phyloP scores from a whole-genome alignment of 1,284 basidiomycete species.

The Volvariella volvacea region DNA sequence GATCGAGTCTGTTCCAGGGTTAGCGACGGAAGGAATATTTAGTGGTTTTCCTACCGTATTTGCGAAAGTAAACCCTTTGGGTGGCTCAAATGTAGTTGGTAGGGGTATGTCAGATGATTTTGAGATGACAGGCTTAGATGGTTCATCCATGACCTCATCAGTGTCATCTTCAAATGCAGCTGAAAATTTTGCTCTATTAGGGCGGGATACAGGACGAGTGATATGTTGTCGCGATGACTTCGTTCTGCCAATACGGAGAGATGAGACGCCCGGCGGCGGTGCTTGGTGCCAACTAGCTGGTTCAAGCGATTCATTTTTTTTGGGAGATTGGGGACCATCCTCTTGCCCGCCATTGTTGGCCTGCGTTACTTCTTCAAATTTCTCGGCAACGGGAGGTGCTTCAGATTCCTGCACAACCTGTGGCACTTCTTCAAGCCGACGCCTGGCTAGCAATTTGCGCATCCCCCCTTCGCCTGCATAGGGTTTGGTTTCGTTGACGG shows the following conservation, averaged over 20 bases:
- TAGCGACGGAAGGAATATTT: slow-evolving; percentile 1
- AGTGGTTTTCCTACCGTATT: slow-evolving; percentile 39
- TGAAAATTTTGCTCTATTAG: slow-evolving; percentile 49
- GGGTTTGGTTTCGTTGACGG: slow-evolving; percentile 51
- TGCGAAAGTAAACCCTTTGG: slow-evolving; percentile 62
- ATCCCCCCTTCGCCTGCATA: slow-evolving; percentile 70
- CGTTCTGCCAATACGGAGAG: slow-evolving; percentile 57
- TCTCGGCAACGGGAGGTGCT: slow-evolving; percentile 9
- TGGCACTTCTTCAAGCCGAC: slow-evolving; percentile 26
- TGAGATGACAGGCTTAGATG: slow-evolving; percentile 27
- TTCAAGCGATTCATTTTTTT: too few relatives aligned
- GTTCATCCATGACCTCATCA: slow-evolving; percentile 38
- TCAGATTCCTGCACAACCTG: too few relatives aligned
- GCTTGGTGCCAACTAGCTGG: too few relatives aligned
- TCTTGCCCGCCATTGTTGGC: not conserved
- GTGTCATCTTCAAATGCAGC: slow-evolving; percentile 57
- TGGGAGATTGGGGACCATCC: too few relatives aligned
- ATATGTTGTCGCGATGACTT: slow-evolving; percentile 46
- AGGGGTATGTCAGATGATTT: too few relatives aligned
- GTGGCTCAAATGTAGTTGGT: slow-evolving; percentile 47
- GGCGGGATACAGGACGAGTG: slow-evolving; percentile 32
- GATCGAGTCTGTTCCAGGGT: slow-evolving; percentile 25
- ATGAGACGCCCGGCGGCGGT: slow-evolving; percentile 28
- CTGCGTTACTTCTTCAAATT: slow-evolving; percentile 10
- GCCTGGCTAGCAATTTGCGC: slow-evolving; percentile 62